Conservation (phyloP, 192 early-diverging fungal genomes). For the Phlyctochytrium planicorne region DNA sequence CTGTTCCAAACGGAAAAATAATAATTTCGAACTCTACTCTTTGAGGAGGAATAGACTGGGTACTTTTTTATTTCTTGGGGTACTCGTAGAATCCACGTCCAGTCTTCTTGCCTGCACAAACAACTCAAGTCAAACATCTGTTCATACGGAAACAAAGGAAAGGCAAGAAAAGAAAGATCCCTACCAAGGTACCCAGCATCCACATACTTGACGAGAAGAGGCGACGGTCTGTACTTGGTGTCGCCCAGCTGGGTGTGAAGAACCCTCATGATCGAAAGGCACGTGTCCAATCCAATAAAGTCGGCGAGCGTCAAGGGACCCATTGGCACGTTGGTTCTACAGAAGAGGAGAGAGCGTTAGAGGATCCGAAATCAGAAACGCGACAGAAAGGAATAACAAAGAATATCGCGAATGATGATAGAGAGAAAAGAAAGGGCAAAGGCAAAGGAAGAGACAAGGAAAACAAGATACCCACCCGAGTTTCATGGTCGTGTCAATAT, state of each 20-base stretch:
- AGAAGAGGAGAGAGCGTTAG: too few species aligned
- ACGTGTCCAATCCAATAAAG: constrained; percentile 98
- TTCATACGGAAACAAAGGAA: background rate
- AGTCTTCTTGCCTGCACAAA: constrained; percentile 70
- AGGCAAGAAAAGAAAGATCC: background rate
- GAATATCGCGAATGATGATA: too few species aligned
- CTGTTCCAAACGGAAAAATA: too few species aligned
- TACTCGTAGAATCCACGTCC: constrained; percentile 92
- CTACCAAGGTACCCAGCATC: constrained; percentile 90
- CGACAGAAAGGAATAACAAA: too few species aligned
- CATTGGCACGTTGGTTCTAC: constrained; percentile 97
- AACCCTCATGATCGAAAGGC: constrained; percentile 95
- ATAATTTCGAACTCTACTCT: too few species aligned
- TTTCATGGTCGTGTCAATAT: constrained; percentile 99
- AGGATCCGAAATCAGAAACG: too few species aligned
- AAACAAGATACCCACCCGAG: too few species aligned
- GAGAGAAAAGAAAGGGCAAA: too few species aligned
- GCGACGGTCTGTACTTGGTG: constrained; percentile 91
- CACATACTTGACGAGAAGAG: constrained; percentile 90
- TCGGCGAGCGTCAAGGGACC: constrained; percentile 95
- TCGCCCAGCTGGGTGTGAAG: constrained; percentile 88
- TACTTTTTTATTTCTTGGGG: constrained; percentile 18
- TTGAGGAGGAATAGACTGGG: too few species aligned
- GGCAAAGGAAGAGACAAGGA: too few species aligned
- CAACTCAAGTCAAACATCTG: constrained; percentile 7